Conservation (phyloP, 495 filamentous ascomycete species). For the Wilcoxina mikolae region DNA sequence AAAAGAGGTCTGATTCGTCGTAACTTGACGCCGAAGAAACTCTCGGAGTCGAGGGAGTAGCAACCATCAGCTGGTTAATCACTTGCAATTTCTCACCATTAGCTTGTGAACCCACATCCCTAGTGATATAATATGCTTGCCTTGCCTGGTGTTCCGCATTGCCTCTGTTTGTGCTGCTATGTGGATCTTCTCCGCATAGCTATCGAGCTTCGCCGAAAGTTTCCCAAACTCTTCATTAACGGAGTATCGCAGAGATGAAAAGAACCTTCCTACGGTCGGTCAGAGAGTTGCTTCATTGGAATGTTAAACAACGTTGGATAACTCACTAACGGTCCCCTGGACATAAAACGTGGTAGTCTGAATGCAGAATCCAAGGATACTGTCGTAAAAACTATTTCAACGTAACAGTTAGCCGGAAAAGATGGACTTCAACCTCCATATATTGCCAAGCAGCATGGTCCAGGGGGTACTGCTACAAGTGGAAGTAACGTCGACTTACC, state of each 20-base stretch:
- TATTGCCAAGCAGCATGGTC: no score
- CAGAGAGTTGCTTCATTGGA: background rate
- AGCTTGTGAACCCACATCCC: no score
- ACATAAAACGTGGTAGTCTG: constrained; percentile 1
- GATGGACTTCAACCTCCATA: no score
- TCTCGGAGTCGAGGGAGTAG: background rate
- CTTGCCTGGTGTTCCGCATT: background rate
- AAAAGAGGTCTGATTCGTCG: background rate
- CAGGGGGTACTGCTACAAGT: background rate
- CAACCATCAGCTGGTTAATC: background rate
- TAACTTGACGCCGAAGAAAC: background rate
- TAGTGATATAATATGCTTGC: background rate
- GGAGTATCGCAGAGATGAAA: background rate
- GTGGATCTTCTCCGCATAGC: constrained; percentile 2
- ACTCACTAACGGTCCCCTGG: constrained; percentile 3
- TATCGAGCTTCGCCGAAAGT: background rate
- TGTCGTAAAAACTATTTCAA: background rate
- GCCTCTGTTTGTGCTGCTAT: background rate
- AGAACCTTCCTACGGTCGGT: background rate
- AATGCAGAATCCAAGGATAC: constrained; percentile 7
- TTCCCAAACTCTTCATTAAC: background rate
- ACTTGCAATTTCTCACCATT: no score
- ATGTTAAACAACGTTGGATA: background rate
- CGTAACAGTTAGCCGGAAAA: no score
- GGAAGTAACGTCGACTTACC: background rate